phyloP scores from a whole-genome alignment of 768 basidiomycete genomes.

The Pleurotus citrinopileatus region DNA sequence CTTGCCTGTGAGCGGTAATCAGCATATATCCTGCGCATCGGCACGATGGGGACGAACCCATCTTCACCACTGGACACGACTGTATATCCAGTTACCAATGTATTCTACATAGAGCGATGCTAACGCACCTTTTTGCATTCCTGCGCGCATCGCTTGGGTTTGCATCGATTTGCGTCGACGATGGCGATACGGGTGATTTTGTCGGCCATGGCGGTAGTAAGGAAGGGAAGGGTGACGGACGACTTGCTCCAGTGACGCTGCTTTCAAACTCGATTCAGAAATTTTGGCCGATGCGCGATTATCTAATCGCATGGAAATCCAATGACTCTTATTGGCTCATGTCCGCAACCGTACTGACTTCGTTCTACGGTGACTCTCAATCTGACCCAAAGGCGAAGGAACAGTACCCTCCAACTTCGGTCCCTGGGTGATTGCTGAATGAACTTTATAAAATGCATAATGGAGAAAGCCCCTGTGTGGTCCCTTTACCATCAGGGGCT shows the following conservation, averaged over 20 bases:
- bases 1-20: constrained; percentile 57
- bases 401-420: too few relatives aligned
- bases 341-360: too few relatives aligned
- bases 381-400: too few relatives aligned
- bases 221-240: constrained; percentile 16
- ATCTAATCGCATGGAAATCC: constrained; percentile 6
- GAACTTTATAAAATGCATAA: too few relatives aligned
- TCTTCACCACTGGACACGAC: constrained; percentile 97
- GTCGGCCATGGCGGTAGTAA: constrained; percentile 68
- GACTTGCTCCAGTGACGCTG: constrained; percentile 7
- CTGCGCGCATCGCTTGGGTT: constrained; percentile 94
- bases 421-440: too few relatives aligned
- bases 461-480: neutral
- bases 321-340: constrained; percentile 12
- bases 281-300: constrained; percentile 1
- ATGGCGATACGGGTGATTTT: constrained; percentile 99
- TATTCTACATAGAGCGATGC: constrained; percentile 1
- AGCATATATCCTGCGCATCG: neutral
- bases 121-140: constrained; percentile 90
- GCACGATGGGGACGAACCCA: constrained; percentile 56
- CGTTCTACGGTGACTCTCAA: too few relatives aligned
- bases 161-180: constrained; percentile 88
- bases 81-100: constrained; percentile 20
- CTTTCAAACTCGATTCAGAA: neutral
- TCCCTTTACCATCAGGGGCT: too few relatives aligned